Evolutionary conservation across 352 stramenopile species (phyloP).

Genomic region (Globisporangium radiosum): DNA sequence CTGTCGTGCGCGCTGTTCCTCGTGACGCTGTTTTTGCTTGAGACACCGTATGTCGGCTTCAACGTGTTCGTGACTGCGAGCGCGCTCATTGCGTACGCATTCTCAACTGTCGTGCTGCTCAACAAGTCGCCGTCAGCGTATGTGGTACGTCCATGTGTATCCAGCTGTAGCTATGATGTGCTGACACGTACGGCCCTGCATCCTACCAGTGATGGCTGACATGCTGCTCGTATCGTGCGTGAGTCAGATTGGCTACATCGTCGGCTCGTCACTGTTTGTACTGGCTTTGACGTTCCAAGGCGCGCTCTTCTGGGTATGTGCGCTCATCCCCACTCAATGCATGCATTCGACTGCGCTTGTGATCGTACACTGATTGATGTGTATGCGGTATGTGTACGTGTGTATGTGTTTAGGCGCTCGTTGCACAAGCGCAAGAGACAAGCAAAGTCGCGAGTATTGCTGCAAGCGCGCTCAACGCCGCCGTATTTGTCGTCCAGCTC

Average conservation of each 20-base stretch:
- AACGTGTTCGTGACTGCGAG: slow-evolving; percentile 52
- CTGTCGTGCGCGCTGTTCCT: slow-evolving; percentile 55
- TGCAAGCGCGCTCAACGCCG: slow-evolving; percentile 37
- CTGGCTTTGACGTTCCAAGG: slow-evolving; percentile 63
- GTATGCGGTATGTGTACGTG: too few species aligned
- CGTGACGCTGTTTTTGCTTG: slow-evolving; percentile 62
- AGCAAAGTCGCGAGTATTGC: slow-evolving; percentile 32
- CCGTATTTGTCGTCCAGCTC: slow-evolving; percentile 61
- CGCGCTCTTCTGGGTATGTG: slow-evolving; percentile 59
- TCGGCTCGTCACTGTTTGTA: slow-evolving; percentile 59
- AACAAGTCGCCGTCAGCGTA: slow-evolving; percentile 80
- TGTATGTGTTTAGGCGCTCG: slow-evolving; percentile 21
- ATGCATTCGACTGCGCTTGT: background rate
- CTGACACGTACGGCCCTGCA: background rate
- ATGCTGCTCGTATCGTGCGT: background rate
- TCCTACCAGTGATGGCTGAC: slow-evolving; percentile 1
- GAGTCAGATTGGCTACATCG: slow-evolving; percentile 63
- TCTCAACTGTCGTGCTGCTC: slow-evolving; percentile 67
- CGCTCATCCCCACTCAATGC: too few species aligned
- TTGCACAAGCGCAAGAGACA: slow-evolving; percentile 24
- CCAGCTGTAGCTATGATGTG: background rate
- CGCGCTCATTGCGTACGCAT: slow-evolving; percentile 62
- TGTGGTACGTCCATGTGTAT: slow-evolving; percentile 29
- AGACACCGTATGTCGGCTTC: slow-evolving; percentile 67
- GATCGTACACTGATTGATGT: too few species aligned